Percentiles rank a stretch among this genome's conserved stretches.
phyloP scores from a whole-genome alignment of 306 rosid species.

The Chamaecrista fasciculata region DNA sequence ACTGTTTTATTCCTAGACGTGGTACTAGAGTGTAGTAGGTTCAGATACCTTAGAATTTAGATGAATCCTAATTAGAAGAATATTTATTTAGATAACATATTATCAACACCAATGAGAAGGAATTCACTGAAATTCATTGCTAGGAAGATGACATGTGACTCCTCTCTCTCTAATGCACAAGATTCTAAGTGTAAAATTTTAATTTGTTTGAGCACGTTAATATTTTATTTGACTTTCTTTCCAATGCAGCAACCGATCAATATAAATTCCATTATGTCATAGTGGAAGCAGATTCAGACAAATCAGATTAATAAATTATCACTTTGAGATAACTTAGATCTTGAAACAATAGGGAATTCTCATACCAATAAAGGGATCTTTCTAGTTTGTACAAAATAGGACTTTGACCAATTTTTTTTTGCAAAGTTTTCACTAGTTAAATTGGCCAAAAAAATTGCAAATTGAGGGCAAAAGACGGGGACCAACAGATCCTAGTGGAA shows the following conservation, averaged over 20 bases:
- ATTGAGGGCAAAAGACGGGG: too few relatives aligned
- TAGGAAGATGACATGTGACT: neutral
- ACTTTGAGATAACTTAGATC: neutral
- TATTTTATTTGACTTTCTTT: neutral
- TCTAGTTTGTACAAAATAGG: too few relatives aligned
- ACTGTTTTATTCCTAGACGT: neutral
- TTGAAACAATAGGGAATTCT: neutral
- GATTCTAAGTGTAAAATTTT: neutral
- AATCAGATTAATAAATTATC: too few relatives aligned
- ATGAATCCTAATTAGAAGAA: neutral
- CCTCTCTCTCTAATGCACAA: neutral
- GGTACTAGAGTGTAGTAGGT: neutral
- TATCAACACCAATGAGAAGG: conserved; percentile 1
- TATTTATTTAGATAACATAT: neutral
- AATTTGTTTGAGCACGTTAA: neutral
- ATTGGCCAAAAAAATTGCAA: too few relatives aligned
- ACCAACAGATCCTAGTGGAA: too few relatives aligned
- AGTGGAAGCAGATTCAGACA: neutral
- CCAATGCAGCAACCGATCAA: neutral
- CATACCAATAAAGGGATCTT: neutral
- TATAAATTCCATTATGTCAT: neutral
- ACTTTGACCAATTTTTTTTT: too few relatives aligned
- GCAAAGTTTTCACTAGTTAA: too few relatives aligned
- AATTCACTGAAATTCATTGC: neutral
- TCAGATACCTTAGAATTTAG: neutral